phyloP scores from a whole-genome alignment of 768 basidiomycete genomes.

The Mycena indigotica region DNA sequence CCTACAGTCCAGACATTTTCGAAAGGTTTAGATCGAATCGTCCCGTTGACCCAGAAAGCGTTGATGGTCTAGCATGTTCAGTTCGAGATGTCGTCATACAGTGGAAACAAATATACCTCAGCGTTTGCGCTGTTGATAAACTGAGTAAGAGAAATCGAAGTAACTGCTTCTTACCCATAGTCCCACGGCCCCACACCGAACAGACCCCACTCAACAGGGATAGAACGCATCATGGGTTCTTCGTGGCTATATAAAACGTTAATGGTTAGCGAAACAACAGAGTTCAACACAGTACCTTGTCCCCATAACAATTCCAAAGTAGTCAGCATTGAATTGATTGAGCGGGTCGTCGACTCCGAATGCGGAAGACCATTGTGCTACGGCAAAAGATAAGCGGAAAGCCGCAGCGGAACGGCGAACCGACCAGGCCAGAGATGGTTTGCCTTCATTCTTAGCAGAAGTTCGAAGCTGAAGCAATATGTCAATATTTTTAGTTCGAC shows the following conservation, averaged over 20 bases:
- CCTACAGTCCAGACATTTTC: slow-evolving; percentile 70
- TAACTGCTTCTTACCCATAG: too few species aligned
- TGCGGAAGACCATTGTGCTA: slow-evolving; percentile 33
- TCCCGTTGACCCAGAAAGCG: slow-evolving; percentile 63
- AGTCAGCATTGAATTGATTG: slow-evolving; percentile 65
- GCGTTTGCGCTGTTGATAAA: slow-evolving; percentile 8
- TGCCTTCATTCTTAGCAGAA: slow-evolving; percentile 64
- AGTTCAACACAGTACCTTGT: slow-evolving; percentile 46
- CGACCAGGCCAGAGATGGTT: slow-evolving; percentile 74
- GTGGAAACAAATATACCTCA: not conserved
- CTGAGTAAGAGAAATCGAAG: not conserved
- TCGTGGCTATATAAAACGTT: slow-evolving; percentile 48
- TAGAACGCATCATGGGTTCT: slow-evolving; percentile 76
- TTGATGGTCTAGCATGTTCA: slow-evolving; percentile 41
- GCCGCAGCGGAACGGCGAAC: slow-evolving; percentile 9
- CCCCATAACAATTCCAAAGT: slow-evolving; percentile 71
- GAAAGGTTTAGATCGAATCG: slow-evolving; percentile 56
- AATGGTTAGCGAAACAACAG: not conserved
- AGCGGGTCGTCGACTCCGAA: slow-evolving; percentile 61
- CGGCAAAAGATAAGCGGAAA: not conserved
- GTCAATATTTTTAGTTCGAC: not conserved
- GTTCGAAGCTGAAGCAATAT: slow-evolving; percentile 52
- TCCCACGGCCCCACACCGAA: slow-evolving; percentile 65
- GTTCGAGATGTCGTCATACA: not conserved
- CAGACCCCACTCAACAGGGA: slow-evolving; percentile 63